These are phyloP conservation scores for Paramyrothecium sp. DNA, from an alignment of 2,329 filamentous ascomycete genomes.

Conservation along the genomic window DNA sequence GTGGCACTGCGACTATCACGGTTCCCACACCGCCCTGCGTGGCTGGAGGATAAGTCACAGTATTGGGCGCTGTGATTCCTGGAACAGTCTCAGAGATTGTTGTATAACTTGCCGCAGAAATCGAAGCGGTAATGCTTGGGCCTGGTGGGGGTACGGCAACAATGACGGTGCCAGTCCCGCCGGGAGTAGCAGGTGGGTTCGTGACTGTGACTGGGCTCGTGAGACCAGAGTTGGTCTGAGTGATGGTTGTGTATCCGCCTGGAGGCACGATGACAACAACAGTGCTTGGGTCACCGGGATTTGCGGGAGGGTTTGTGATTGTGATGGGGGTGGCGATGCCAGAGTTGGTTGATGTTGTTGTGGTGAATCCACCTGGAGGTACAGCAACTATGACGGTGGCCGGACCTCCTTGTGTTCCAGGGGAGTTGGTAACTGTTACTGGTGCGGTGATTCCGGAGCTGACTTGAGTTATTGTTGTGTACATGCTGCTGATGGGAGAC, in stretches of 20 bases:
- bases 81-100: neutral
- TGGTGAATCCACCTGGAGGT: neutral
- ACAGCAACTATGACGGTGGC: slow-evolving; percentile 1
- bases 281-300: neutral
- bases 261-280: neutral
- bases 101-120: neutral
- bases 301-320: neutral
- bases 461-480: neutral
- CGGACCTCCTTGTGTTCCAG: neutral
- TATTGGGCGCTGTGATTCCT: neutral
- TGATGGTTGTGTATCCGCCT: neutral
- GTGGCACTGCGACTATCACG: neutral
- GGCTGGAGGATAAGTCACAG: neutral
- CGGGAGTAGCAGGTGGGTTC: neutral
- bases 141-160: neutral
- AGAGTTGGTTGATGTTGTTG: neutral
- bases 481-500: neutral
- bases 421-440: neutral
- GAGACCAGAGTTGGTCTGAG: neutral
- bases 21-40: neutral
- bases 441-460: neutral
- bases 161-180: neutral
- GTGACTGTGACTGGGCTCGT: neutral
- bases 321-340: neutral
- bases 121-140: neutral